Evolutionary conservation across 768 basidiomycete genomes (phyloP).

Genomic region (Lanmaoa rubissima): DNA sequence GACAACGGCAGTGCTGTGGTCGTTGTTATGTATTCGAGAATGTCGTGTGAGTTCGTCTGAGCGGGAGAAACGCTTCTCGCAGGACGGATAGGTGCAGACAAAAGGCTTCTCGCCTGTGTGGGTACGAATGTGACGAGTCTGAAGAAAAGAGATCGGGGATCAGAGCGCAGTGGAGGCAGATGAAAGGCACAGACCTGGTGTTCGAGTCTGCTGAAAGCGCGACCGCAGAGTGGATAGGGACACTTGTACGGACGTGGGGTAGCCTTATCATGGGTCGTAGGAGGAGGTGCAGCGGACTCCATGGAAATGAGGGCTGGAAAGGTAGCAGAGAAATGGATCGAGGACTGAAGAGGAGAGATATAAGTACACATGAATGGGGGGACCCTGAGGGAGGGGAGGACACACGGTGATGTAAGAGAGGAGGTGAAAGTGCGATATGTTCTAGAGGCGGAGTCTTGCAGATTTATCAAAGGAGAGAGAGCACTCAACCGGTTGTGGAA

Average conservation of each 20-base stretch:
- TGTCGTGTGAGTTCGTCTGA: slow-evolving; percentile 99
- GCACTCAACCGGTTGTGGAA: slow-evolving; percentile 22
- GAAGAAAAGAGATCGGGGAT: slow-evolving; percentile 17
- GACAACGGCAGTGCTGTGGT: slow-evolving; percentile 34
- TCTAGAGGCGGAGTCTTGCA: slow-evolving; percentile 14
- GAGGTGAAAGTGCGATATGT: slow-evolving; percentile 17
- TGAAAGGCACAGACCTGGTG: slow-evolving; percentile 68
- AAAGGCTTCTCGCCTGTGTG: slow-evolving; percentile 99
- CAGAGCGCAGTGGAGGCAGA: slow-evolving; percentile 11
- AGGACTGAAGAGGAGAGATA: slow-evolving; percentile 25
- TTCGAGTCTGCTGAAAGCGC: slow-evolving; percentile 95
- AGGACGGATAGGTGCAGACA: slow-evolving; percentile 85
- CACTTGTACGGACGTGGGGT: slow-evolving; percentile 90
- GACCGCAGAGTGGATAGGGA: slow-evolving; percentile 84
- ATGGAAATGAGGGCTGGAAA: slow-evolving; percentile 19
- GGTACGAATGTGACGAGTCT: slow-evolving; percentile 98
- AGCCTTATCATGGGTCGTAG: slow-evolving; percentile 36
- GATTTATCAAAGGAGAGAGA: slow-evolving; percentile 22
- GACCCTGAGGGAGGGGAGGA: slow-evolving; percentile 18
- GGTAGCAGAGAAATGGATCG: slow-evolving; percentile 12
- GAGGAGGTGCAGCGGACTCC: slow-evolving; percentile 16
- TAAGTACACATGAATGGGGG: slow-evolving; percentile 28
- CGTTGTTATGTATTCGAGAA: slow-evolving; percentile 84
- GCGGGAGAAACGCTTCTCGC: slow-evolving; percentile 97
- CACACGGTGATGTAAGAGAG: slow-evolving; percentile 21